Percentiles rank a stretch among this genome's conserved stretches.
Conservation (phyloP, 805 yeast genomes). For the Monosporozyma aerobia region DNA sequence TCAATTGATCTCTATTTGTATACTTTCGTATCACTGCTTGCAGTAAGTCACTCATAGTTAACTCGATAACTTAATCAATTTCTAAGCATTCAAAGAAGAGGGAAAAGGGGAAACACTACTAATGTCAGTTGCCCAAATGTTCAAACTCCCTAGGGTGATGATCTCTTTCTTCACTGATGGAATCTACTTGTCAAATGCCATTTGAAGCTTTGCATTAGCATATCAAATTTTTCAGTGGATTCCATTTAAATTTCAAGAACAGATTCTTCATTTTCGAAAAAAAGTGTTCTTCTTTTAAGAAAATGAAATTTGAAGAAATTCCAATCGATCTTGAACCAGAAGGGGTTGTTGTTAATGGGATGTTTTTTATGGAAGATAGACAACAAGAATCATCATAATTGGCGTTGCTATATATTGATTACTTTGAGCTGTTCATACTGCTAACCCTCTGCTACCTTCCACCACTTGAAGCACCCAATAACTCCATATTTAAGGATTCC, state of each 20-base stretch:
- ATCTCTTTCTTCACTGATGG: too few relatives aligned
- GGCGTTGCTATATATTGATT: too few relatives aligned
- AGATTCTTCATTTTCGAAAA: neutral
- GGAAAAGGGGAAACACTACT: neutral
- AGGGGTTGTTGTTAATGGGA: neutral
- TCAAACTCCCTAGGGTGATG: too few relatives aligned
- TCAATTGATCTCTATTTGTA: slow-evolving; percentile 19
- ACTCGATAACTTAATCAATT: neutral
- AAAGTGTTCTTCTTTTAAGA: neutral
- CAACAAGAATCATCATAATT: too few relatives aligned
- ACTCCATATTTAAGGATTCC: too few relatives aligned
- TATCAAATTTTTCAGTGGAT: neutral
- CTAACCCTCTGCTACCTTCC: too few relatives aligned
- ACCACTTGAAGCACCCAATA: too few relatives aligned
- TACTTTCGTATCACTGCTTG: slow-evolving; percentile 15
- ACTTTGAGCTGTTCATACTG: too few relatives aligned
- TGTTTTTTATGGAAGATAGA: too few relatives aligned
- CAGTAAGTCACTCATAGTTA: slow-evolving; percentile 1
- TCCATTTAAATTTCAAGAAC: neutral
- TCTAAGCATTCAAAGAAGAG: neutral
- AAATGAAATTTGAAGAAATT: neutral
- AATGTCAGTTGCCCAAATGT: too few relatives aligned
- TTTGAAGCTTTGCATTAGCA: neutral
- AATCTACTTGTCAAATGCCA: too few relatives aligned
- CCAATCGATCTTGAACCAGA: neutral